Base-by-base conservation (phyloP, 2,329 filamentous ascomycete species). In the Fragosphaeria purpurea region DNA sequence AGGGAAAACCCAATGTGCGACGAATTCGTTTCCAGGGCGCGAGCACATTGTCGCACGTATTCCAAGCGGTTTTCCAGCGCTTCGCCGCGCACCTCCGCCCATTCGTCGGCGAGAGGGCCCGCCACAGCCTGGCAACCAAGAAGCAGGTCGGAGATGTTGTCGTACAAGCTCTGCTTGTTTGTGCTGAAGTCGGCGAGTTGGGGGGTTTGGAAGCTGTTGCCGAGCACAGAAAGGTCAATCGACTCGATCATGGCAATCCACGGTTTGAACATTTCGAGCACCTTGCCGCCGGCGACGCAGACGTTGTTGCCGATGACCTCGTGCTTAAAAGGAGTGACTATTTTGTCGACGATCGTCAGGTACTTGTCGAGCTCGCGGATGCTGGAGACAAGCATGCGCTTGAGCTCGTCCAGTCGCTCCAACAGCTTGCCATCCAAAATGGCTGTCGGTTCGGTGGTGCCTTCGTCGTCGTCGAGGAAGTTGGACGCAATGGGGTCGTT, bases 141-240 rank as follows among this genome's bases (percentile, higher is more conserved):
- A 4, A 97, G 70, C 33, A 98, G 77, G 63, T 97, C 93, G 7
- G 89, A 90, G 50, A 95, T 85, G 53, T 89, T 86, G 66, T 97
- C 93, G 66, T 97, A 97, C 13, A 95, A 74, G 59, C 85, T 86
- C 65, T 98, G 93, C 68, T 97, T 97, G 65, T 95, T 88, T 35
- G 83, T 79, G 61, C 83, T 84, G 64, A 96, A 96, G 59, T 97
- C 93, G 45, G 82, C 77, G 35, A 97, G 70, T 59, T 94, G 87
- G 0, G 89, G 88, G 42, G 86, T 91, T 63, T 91, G 86, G 57
- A 90, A 84, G 52, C 78, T 83, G 52, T 85, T 84, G 41, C 83
- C 84, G 3, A 97, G 71, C 1, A 85, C 80, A 0, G 86, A 85
- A 11, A 98, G 76, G 60, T 97, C 89, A 64, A 96, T 86, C 3